Evolutionary conservation across 78 protist genomes (phyloP).

Genomic region (Cyanophora paradoxa): DNA sequence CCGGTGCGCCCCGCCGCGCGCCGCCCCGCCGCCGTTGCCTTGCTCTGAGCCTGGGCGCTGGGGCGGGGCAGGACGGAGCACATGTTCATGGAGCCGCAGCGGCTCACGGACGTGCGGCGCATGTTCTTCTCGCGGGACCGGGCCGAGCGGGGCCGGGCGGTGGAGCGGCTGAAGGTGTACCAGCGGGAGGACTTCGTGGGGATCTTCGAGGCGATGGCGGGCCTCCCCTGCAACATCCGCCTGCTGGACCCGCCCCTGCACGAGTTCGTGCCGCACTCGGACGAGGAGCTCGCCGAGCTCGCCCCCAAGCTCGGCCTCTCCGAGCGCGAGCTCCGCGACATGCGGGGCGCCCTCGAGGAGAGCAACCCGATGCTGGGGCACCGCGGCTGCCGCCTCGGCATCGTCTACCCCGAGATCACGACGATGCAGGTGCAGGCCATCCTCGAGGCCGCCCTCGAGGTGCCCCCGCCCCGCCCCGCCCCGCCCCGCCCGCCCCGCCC

Average conservation of each 20-base stretch:
- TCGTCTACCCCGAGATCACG: slow-evolving; percentile 70
- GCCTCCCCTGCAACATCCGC: slow-evolving; percentile 60
- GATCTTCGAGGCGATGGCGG: slow-evolving; percentile 52
- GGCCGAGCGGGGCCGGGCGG: slow-evolving; percentile 38
- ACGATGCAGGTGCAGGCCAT: slow-evolving; percentile 52
- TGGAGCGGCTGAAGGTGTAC: slow-evolving; percentile 49
- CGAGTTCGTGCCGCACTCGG: slow-evolving; percentile 34
- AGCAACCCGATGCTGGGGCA: slow-evolving; percentile 79
- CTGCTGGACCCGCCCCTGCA: slow-evolving; percentile 85
- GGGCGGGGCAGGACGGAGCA: slow-evolving; percentile 81
- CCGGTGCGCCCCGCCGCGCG: too few species aligned
- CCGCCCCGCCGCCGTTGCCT: too few species aligned
- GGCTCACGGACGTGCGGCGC: slow-evolving; percentile 49
- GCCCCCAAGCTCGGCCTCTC: slow-evolving; percentile 26
- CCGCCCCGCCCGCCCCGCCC: too few species aligned
- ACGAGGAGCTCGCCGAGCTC: slow-evolving; percentile 14
- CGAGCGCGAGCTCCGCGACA: too few species aligned
- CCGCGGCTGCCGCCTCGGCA: slow-evolving; percentile 73
- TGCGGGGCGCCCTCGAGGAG: too few species aligned
- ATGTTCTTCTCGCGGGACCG: slow-evolving; percentile 59
- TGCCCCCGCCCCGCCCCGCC: too few species aligned
- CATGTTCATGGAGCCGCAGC: slow-evolving; percentile 67
- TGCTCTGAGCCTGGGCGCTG: too few species aligned
- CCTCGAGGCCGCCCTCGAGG: slow-evolving; percentile 46
- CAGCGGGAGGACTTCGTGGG: slow-evolving; percentile 40